Evolutionary conservation across 2,329 filamentous ascomycete species (phyloP), one percentile per base, ranked within the genome.

Genomic region (Trichoderma sp.): DNA sequence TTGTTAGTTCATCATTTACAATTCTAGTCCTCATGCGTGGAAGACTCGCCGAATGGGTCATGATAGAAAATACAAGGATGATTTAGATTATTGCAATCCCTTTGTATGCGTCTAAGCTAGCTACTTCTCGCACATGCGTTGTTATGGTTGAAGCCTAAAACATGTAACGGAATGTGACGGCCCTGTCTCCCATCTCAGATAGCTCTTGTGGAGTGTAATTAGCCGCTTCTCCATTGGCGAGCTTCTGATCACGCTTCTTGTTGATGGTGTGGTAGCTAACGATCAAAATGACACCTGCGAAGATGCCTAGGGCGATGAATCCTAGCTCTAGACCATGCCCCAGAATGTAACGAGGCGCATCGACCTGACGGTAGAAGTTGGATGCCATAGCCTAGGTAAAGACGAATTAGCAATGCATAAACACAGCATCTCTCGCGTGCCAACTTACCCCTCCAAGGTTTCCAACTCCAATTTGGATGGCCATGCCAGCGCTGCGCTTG

Each of bases 401-500:
- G 32, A 2, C 54, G 64, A 7, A 67, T 72, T 26, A 73, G 63
- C 14, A 14, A 1, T 10, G 34, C 4, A 11, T 34, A 3, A 7
- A 1, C 13, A 43, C 43, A 11, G 52, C 2, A 18, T 24, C 7
- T 21, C 28, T 21, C 16, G 32, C 14, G 65, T 16, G 18, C 16
- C 21, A n/a, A 77, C 80, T 76, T 77, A 82, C 81, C 2, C 85
- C 85, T 13, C 83, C 85, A 2, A 87, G 76, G 67, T 90, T 90
- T 0, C 88, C 89, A 16, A 88, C 73, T 0, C 86, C 86, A 60
- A 91, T 89, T 52, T 89, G 87, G 14, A 91, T 79, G 0, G 88
- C 89, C 84, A 90, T 90, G 1, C 88, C 89, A 0, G 84, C 85
- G 10, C 84, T 85, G 5, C 89, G 83, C 78, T 96, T 96, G 77